Evolutionary conservation across 2,329 filamentous ascomycete genomes (phyloP), one percentile per base, ranked within the genome.

Genomic region (Fusarium transvaalense): DNA sequence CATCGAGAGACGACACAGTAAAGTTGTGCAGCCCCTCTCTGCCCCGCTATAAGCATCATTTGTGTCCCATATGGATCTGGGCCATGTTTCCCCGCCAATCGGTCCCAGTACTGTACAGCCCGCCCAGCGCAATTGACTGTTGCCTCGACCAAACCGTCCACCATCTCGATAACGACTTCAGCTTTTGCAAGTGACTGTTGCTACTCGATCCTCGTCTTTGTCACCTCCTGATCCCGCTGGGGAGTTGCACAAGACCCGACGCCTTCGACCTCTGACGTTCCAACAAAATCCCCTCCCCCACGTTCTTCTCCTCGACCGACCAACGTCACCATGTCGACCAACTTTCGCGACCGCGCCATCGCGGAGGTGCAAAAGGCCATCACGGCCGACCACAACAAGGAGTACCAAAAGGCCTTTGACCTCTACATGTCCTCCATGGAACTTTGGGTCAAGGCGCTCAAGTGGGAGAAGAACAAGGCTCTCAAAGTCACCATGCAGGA

Each of bases 401-500:
- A 98, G 78, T 99, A 99, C 82, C 94, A 97, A 76, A 95, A 97
- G 81, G 96, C 96, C 58, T 98, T 98, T 80, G 92, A 97, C 78
- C 87, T 92, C 68, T 99, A 99, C 88, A 97, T 97, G 84, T 91
- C 93, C 73, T 91, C 95, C 52, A 92, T 99, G 74, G 95, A 99
- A 82, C 89, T 98, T 61, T 99, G 98, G 85, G 97, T 99, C 92
- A 92, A 98, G 65, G 96, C 96, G 34, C 87, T 99, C 64, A 99
- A 99, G 85, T 99, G 95, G 95, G 96, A 99, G 84, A 99, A 98
- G 88, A 98, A 97, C 83, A 90, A 92, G 68, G 95, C 94, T 75
- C 94, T 93, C 69, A 98, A 98, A 85, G 94, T 97, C 78, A 97
- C 97, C 88, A 97, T 99, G 80, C 91, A 96, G 73, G 89, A 92